A percentile compares a stretch with the other conserved stretches of the same genome.
These are phyloP conservation scores for Lentinula raphanica DNA, from an alignment of 768 basidiomycete species.

Conservation along the genomic window DNA sequence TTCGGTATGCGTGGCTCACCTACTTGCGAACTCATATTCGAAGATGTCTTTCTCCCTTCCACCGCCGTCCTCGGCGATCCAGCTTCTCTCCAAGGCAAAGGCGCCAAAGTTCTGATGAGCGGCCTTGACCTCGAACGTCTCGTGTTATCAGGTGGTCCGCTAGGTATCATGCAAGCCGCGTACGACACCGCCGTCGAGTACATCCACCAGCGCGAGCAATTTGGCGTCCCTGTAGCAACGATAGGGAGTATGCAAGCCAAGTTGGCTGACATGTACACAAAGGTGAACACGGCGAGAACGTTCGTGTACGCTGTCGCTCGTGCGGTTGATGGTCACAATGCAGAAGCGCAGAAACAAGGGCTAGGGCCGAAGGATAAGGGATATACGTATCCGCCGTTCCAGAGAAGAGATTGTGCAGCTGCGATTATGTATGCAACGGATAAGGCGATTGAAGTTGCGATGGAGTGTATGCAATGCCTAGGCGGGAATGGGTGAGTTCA, in stretches of 20 bases:
- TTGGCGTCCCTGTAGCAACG: slow-evolving; percentile 79
- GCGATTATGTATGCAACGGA: slow-evolving; percentile 93
- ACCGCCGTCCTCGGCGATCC: slow-evolving; percentile 34
- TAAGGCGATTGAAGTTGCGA: slow-evolving; percentile 82
- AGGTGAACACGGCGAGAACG: slow-evolving; percentile 78
- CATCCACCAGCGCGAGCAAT: slow-evolving; percentile 91
- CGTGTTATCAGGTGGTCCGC: slow-evolving; percentile 86
- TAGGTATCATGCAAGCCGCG: slow-evolving; percentile 92
- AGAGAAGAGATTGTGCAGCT: slow-evolving; percentile 82
- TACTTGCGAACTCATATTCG: slow-evolving; percentile 90
- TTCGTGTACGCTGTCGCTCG: slow-evolving; percentile 92
- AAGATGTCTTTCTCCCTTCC: slow-evolving; percentile 80
- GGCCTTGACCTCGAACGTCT: slow-evolving; percentile 90
- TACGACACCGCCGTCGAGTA: slow-evolving; percentile 87
- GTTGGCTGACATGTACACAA: slow-evolving; percentile 93
- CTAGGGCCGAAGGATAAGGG: neutral
- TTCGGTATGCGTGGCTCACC: slow-evolving; percentile 96
- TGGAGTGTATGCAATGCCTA: slow-evolving; percentile 90
- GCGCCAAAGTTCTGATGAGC: slow-evolving; percentile 88
- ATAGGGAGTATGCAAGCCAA: slow-evolving; percentile 96
- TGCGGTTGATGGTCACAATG: slow-evolving; percentile 59
- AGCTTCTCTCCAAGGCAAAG: slow-evolving; percentile 74
- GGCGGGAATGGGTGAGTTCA: slow-evolving; percentile 91
- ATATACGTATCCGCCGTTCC: neutral
- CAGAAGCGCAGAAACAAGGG: slow-evolving; percentile 35